A percentile compares a stretch with the other conserved stretches of the same genome.
Conservation (phyloP, 192 early-diverging fungal species). For the Umbelopsis vinacea region DNA sequence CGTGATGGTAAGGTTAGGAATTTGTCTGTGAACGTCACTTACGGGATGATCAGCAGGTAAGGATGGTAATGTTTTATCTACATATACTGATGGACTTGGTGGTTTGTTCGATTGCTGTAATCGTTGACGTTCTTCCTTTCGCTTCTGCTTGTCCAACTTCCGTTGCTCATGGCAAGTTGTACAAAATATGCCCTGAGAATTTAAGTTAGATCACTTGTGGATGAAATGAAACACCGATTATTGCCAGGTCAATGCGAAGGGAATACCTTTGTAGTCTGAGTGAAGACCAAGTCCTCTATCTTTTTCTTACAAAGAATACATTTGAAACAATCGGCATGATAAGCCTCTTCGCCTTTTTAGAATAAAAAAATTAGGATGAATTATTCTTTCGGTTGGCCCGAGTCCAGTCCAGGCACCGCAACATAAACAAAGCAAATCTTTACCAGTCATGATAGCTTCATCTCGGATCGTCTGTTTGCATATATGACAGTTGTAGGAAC, state of each 20-base stretch:
- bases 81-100: neutral
- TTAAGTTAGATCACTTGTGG: neutral
- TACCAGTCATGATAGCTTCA: conserved; percentile 85
- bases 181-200: conserved; percentile 70
- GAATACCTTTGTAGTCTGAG: conserved; percentile 72
- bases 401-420: neutral
- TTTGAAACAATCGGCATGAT: conserved; percentile 81
- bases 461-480: conserved; percentile 78
- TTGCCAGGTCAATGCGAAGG: no score
- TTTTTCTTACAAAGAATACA: conserved; percentile 73
- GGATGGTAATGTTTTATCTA: conserved; percentile 40
- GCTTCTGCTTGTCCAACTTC: conserved; percentile 64
- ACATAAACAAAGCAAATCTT: neutral
- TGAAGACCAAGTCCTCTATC: conserved; percentile 79
- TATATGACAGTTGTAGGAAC: conserved; percentile 75
- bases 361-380: neutral
- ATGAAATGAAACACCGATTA: no score
- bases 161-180: conserved; percentile 72
- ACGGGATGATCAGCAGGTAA: conserved; percentile 26
- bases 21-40: neutral
- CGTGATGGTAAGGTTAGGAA: no score
- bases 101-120: conserved; percentile 23
- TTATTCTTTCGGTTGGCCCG: neutral
- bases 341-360: conserved; percentile 68
- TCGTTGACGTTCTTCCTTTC: conserved; percentile 52